Conservation (phyloP, 2,329 filamentous ascomycete species). For the Thermoascus crustaceus region DNA sequence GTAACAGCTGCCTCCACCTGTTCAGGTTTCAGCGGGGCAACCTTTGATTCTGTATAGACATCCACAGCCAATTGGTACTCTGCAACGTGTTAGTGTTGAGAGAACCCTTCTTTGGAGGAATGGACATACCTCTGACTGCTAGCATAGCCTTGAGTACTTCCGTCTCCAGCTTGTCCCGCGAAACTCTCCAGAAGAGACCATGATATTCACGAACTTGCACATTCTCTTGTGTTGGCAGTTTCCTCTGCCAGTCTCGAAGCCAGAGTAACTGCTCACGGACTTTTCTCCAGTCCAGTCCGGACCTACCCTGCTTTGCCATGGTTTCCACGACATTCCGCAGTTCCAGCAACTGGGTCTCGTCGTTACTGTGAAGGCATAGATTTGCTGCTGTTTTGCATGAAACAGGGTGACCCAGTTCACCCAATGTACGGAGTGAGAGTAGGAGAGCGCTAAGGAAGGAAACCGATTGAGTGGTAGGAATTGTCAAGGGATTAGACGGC, state of each 20-base stretch:
- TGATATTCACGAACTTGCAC: slow-evolving; percentile 27
- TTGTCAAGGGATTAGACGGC: slow-evolving; percentile 34
- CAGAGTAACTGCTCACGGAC: slow-evolving; percentile 48
- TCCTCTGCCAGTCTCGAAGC: slow-evolving; percentile 49
- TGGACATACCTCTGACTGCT: slow-evolving; percentile 33
- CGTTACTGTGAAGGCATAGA: slow-evolving; percentile 45
- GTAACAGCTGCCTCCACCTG: slow-evolving; percentile 47
- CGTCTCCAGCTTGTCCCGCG: slow-evolving; percentile 43
- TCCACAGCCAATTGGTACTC: slow-evolving; percentile 36
- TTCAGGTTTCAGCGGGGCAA: slow-evolving; percentile 30
- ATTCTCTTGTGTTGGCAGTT: slow-evolving; percentile 11
- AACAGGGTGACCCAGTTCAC: slow-evolving; percentile 29
- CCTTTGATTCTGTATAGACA: slow-evolving; percentile 27
- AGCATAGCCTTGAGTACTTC: slow-evolving; percentile 51
- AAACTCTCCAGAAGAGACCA: slow-evolving; percentile 43
- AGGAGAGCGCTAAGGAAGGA: slow-evolving; percentile 35
- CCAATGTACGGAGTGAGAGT: slow-evolving; percentile 32
- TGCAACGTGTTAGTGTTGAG: slow-evolving; percentile 10
- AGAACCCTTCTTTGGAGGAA: not conserved
- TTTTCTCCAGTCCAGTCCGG: slow-evolving; percentile 41
- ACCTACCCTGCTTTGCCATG: slow-evolving; percentile 35
- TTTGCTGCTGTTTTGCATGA: slow-evolving; percentile 35
- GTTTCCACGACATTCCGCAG: slow-evolving; percentile 46
- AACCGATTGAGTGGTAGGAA: slow-evolving; percentile 30
- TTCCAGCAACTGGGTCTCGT: slow-evolving; percentile 46